Evolutionary conservation across 2,329 filamentous ascomycete species (phyloP), one percentile per base, ranked within the genome.

Genomic region (Botrytis medusae): DNA sequence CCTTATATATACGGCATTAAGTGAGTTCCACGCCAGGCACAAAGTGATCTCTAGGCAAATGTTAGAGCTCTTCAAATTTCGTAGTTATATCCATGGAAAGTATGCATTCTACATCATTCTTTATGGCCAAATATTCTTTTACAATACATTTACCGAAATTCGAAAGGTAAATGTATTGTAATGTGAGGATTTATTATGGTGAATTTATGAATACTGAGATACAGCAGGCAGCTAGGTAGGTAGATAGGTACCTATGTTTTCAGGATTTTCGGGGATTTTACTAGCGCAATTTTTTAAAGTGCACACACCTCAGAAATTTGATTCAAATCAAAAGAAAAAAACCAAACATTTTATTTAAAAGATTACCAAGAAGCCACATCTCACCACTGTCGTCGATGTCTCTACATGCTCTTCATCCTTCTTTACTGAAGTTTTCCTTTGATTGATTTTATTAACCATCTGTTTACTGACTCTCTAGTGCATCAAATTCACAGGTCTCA

Each of bases 381-480:
- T 75, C 62, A 74, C 44, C 54, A 32, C 57, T 40, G n/a, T 18
- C 42, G 51, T 68, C 51, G 2, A 72, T 69, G 71, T 72, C 71
- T 72, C 74, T 76, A 73, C 74, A 64, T 62, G 76, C 74, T 75
- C 72, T 77, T 75, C 72, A 76, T 78, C 37, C 71, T 73, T 73
- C 71, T 69, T 54, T 44, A 70, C 12, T 70, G 71, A 73, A 70
- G 71, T 70, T 70, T 62, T 54, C 62, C 42, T 72, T 68, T 70
- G 71, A 62, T 73, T 70, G 54, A 73, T 42, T 48, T 57, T 51
- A 42, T 62, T 62, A 44, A 73, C 48, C 18, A n/a, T 44, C 20
- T 20, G 32, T 34, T 51, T 22, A 51, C 71, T 69, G 54, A 69
- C 65, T 18, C 20, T 54, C 25, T 54, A 70, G 71, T 42, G 22